phyloP scores from a whole-genome alignment of 768 basidiomycete genomes.

The Austroboletus eburneus region DNA sequence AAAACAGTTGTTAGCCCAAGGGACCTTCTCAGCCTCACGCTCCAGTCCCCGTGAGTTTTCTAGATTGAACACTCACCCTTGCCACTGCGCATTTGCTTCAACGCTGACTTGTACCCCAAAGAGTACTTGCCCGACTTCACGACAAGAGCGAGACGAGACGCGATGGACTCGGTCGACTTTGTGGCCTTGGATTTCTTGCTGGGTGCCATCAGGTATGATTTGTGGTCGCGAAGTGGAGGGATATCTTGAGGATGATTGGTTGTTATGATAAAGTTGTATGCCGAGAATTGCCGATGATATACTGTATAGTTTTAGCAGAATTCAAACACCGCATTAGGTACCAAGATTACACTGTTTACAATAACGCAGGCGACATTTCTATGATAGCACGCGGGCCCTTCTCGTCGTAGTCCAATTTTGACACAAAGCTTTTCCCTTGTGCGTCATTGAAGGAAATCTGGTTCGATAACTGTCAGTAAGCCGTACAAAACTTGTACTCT shows the following conservation, averaged over 20 bases:
- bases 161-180: constrained; percentile 92
- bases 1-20: constrained; percentile 59
- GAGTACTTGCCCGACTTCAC: constrained; percentile 99
- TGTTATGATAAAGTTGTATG: constrained; percentile 1
- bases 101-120: constrained; percentile 95
- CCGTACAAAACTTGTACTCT: constrained; percentile 4
- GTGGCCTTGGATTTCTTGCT: constrained; percentile 93
- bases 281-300: constrained; percentile 16
- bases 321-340: constrained; percentile 21
- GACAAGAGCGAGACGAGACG: constrained; percentile 88
- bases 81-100: constrained; percentile 97
- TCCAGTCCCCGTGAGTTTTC: constrained; percentile 85
- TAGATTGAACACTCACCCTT: constrained; percentile 69
- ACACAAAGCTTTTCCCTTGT: constrained; percentile 64
- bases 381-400: constrained; percentile 73
- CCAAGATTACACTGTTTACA: constrained; percentile 37
- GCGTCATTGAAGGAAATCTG: constrained; percentile 75
- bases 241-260: constrained; percentile 13
- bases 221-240: constrained; percentile 15
- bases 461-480: background rate
- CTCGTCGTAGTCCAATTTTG: constrained; percentile 71
- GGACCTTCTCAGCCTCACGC: constrained; percentile 99
- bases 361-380: constrained; percentile 69
- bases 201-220: constrained; percentile 71
- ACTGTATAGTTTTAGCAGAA: constrained; percentile 29